These are phyloP conservation scores for Suillus subluteus DNA, from an alignment of 768 basidiomycete genomes.

Conservation along the genomic window DNA sequence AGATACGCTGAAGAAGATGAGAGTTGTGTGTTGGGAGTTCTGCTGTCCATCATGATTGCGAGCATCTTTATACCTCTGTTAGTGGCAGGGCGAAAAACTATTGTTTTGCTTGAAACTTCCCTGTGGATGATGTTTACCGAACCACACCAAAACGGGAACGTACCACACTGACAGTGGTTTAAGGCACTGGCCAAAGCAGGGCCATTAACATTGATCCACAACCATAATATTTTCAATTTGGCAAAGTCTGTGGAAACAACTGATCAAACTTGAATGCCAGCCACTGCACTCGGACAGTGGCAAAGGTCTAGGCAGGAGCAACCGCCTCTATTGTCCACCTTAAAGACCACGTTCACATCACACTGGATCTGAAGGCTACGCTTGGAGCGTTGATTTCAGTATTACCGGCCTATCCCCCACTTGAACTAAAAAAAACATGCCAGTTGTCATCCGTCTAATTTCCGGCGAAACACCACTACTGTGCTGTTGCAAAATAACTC, in stretches of 20 bases:
- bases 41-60: too few relatives aligned
- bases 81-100: not conserved
- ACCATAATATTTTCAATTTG: not conserved
- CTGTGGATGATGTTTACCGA: not conserved
- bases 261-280: not conserved
- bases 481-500: conserved; percentile 1
- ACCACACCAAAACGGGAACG: not conserved
- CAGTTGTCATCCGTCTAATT: not conserved
- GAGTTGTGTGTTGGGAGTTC: not conserved
- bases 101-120: not conserved
- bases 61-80: not conserved
- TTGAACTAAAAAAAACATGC: conserved; percentile 5
- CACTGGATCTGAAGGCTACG: not conserved
- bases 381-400: conserved; percentile 4
- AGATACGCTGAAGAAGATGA: not conserved
- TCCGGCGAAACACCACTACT: not conserved
- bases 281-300: not conserved
- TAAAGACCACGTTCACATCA: not conserved
- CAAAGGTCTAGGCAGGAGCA: not conserved
- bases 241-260: not conserved
- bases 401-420: not conserved
- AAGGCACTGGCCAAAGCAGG: not conserved
- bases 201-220: not conserved
- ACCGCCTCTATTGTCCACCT: not conserved
- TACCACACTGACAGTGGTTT: not conserved